Conservation (phyloP, 345 rosid species). For the Populus simonii region DNA sequence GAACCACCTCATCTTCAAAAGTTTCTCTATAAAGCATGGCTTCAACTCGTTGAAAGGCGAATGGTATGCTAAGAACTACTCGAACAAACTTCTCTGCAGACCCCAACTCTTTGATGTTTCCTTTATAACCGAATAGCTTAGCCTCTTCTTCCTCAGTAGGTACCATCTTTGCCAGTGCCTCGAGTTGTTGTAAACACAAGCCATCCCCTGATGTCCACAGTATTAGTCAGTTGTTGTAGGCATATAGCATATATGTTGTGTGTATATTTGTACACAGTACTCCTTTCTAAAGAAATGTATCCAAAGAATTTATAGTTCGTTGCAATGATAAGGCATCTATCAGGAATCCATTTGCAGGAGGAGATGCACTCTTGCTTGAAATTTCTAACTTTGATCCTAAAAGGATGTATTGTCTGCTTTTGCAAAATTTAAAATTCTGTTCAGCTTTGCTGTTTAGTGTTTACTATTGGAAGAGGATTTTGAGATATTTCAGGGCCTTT, state of each 20-base stretch:
- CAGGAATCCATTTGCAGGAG: neutral
- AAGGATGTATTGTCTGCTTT: neutral
- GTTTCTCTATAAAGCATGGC: conserved; percentile 91
- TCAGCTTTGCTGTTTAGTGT: neutral
- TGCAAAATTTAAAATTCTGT: neutral
- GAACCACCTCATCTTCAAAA: conserved; percentile 86
- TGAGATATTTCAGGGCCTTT: neutral
- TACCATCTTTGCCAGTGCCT: conserved; percentile 87
- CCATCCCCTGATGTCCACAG: conserved; percentile 54
- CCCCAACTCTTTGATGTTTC: conserved; percentile 72
- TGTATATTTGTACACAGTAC: neutral
- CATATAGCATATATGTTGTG: neutral
- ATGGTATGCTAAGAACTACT: conserved; percentile 56
- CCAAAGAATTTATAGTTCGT: neutral
- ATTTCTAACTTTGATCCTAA: neutral
- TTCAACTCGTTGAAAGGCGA: conserved; percentile 68
- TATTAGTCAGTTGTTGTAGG: neutral
- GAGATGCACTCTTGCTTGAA: neutral
- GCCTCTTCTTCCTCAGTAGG: conserved; percentile 90
- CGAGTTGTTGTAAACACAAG: conserved; percentile 70
- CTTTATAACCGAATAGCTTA: conserved; percentile 64
- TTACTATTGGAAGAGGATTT: neutral
- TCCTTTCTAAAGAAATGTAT: neutral
- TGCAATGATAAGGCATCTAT: neutral
- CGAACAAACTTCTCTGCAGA: conserved; percentile 76